These are phyloP conservation scores for Skeletonema costatum DNA, from an alignment of 108 stramenopile species.

Conservation along the genomic window DNA sequence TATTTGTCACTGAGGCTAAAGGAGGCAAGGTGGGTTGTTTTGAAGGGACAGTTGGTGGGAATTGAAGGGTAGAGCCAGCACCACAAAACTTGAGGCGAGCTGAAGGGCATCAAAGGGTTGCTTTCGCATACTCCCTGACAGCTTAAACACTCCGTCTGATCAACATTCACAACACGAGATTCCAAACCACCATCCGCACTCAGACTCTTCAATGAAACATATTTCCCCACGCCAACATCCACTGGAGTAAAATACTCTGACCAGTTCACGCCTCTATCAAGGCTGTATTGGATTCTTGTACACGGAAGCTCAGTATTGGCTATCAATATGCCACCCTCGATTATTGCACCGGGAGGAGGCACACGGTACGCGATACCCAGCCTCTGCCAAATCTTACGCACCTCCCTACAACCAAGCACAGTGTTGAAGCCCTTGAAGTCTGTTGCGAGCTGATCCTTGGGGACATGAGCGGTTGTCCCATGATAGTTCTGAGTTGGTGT, in stretches of 20 bases:
- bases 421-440: conserved; percentile 11
- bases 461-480: not conserved
- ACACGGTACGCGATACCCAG: conserved; percentile 6
- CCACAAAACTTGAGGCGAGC: not conserved
- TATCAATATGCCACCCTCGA: conserved; percentile 2
- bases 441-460: conserved; percentile 8
- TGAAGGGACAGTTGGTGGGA: too few relatives aligned
- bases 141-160: not conserved
- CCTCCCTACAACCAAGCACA: conserved; percentile 14
- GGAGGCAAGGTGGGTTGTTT: not conserved
- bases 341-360: conserved; percentile 8
- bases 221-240: not conserved
- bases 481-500: not conserved
- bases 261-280: conserved; percentile 17
- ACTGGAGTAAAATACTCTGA: not conserved
- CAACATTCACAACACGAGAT: conserved; percentile 1
- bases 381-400: not conserved
- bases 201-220: conserved; percentile 2
- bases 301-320: conserved; percentile 16
- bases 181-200: conserved; percentile 8
- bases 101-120: not conserved
- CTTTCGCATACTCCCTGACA: not conserved
- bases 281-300: conserved; percentile 16
- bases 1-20: not conserved
- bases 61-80: not conserved